Evolutionary conservation across 768 basidiomycete species (phyloP), one percentile per base, ranked within the genome.

Genomic region (Suillus plorans): DNA sequence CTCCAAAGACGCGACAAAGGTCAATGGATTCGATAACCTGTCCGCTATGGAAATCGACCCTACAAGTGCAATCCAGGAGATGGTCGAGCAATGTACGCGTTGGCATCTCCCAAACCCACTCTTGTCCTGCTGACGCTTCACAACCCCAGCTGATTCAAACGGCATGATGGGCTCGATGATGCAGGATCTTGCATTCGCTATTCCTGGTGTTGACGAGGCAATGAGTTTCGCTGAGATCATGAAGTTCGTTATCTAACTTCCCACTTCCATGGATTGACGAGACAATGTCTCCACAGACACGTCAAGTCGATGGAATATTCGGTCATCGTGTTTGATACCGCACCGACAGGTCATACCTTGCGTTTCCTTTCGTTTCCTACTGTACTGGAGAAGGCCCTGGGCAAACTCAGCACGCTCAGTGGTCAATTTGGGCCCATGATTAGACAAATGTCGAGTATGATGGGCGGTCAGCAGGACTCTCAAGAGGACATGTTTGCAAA

Each of bases 201-300:
- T 99, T 64, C 97, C 97, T 0, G 97, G 97, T 79, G 97, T 99
- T 14, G 97, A 99, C 72, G 97, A 99, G 79, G 97, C 97, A 4
- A 99, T 99, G 97, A 95, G 95, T 68, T 99, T 99, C 71, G 97
- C 97, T 0, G 97, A 99, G 78, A 97, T 99, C 76, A 99, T 99
- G 97, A 99, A 99, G 97, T 97, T 65, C 64, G 88, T 79, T 13
- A 7, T 7, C 49, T 45, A 13, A 61, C 44, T 56, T 22, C 39
- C 28, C 12, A 56, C 13, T 56, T 25, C 4, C 41, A 10, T 16
- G 13, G 20, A 31, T 55, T 45, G 52, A 14, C 63, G 36, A 55
- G 25, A 59, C 58, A 42, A 60, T 14, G 56, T 34, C 16, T 62
- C 10, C 62, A 6, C 71, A 98, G 96, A 76, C 97, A 99, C 77